Evolutionary conservation across 2,329 filamentous ascomycete species (phyloP).

Genomic region (Scedosporium dehoogii): DNA sequence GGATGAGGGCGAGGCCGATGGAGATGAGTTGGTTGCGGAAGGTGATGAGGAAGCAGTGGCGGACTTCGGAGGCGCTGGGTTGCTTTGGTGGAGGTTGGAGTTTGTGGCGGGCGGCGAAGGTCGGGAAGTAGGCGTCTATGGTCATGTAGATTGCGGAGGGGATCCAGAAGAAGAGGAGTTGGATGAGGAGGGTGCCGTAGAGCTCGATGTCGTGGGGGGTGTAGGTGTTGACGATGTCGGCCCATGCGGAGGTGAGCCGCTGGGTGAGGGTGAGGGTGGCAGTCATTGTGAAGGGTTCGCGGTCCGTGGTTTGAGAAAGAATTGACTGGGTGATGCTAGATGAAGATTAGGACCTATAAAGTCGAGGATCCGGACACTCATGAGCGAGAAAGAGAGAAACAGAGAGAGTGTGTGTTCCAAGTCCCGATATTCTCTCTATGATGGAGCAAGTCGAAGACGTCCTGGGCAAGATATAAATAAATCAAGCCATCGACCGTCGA

Average conservation of each 20-base stretch:
- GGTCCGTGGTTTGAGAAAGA: not conserved
- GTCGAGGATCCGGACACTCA: not conserved
- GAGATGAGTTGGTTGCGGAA: slow-evolving; percentile 36
- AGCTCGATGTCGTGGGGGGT: slow-evolving; percentile 27
- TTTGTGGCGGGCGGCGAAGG: slow-evolving; percentile 41
- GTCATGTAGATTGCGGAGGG: slow-evolving; percentile 30
- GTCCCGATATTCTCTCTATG: no score
- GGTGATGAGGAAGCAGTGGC: slow-evolving; percentile 32
- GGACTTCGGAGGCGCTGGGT: slow-evolving; percentile 33
- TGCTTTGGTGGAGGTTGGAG: slow-evolving; percentile 42
- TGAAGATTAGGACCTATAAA: not conserved
- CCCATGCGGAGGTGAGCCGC: slow-evolving; percentile 11
- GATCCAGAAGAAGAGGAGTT: slow-evolving; percentile 36
- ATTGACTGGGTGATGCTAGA: no score
- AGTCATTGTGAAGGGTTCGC: not conserved
- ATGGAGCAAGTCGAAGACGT: no score
- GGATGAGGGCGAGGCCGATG: slow-evolving; percentile 18
- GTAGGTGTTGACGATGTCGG: slow-evolving; percentile 14
- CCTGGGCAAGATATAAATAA: no score
- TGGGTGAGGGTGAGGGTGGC: not conserved
- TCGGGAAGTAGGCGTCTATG: slow-evolving; percentile 32
- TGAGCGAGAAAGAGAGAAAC: no score
- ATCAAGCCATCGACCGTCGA: not conserved
- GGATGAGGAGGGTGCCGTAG: slow-evolving; percentile 26
- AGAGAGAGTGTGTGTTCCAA: no score